Conservation (phyloP, 169 alveolate species). For the Theileria orientalis region DNA sequence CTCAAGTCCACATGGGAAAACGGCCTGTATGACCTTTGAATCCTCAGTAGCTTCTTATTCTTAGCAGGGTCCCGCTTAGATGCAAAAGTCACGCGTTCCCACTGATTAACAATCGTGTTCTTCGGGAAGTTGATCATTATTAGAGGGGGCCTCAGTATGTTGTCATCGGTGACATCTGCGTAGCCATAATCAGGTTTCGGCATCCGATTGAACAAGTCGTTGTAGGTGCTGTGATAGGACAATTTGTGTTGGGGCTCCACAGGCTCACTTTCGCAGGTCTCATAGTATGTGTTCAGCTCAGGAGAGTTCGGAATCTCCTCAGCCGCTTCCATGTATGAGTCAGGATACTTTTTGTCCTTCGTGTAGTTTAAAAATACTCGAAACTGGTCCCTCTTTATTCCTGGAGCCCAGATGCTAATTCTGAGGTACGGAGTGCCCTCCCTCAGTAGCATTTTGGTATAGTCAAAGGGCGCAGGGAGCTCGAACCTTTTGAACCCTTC, state of each 20-base stretch:
- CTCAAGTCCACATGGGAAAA: conserved; percentile 54
- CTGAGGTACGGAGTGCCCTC: conserved; percentile 57
- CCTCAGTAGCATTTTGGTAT: conserved; percentile 61
- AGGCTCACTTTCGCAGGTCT: conserved; percentile 39
- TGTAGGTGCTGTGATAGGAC: conserved; percentile 62
- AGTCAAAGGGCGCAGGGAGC: conserved; percentile 55
- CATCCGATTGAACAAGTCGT: conserved; percentile 56
- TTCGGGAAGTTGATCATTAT: conserved; percentile 48
- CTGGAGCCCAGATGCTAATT: conserved; percentile 57
- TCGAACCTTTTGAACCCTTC: conserved; percentile 36
- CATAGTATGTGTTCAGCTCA: conserved; percentile 17
- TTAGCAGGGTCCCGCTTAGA: conserved; percentile 46
- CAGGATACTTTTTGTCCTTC: background rate
- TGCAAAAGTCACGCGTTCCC: conserved; percentile 50
- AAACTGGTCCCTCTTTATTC: conserved; percentile 38
- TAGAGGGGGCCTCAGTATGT: conserved; percentile 51
- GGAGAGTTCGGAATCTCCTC: conserved; percentile 5
- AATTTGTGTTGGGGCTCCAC: conserved; percentile 25
- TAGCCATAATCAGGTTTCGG: conserved; percentile 10
- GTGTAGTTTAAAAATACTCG: conserved; percentile 40
- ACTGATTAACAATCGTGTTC: conserved; percentile 60
- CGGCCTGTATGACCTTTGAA: conserved; percentile 64
- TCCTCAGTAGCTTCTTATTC: conserved; percentile 18
- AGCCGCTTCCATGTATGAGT: conserved; percentile 18
- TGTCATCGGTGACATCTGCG: conserved; percentile 15